These are phyloP conservation scores for Daldinia concentrica DNA, from an alignment of 495 filamentous ascomycete species.

Conservation along the genomic window DNA sequence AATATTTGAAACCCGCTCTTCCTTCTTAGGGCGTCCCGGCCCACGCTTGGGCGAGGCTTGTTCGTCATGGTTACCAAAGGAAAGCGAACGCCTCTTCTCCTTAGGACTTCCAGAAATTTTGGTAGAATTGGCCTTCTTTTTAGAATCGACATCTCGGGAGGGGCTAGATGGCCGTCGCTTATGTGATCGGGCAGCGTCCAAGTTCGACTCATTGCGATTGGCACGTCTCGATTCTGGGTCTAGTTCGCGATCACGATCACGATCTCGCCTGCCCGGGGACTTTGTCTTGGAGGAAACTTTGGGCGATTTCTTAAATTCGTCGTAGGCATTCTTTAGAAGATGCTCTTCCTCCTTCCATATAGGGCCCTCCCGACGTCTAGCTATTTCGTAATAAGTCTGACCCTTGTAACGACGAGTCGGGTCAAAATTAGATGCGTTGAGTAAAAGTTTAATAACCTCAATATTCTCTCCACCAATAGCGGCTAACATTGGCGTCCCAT, in stretches of 20 bases:
- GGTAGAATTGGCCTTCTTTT: conserved; percentile 47
- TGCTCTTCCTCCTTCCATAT: conserved; percentile 89
- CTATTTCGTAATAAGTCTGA: conserved; percentile 84
- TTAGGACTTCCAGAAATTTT: conserved; percentile 54
- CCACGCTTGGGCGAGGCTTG: conserved; percentile 58
- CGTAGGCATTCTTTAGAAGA: conserved; percentile 81
- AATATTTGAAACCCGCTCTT: conserved; percentile 55
- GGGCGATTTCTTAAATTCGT: conserved; percentile 65
- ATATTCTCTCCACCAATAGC: conserved; percentile 92
- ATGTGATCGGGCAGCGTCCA: conserved; percentile 50
- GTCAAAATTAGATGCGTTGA: conserved; percentile 80
- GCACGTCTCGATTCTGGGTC: conserved; percentile 62
- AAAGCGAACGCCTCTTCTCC: conserved; percentile 54
- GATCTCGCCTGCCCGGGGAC: conserved; percentile 63
- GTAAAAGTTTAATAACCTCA: conserved; percentile 79
- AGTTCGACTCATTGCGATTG: conserved; percentile 58
- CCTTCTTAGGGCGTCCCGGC: conserved; percentile 59
- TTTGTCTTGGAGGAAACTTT: conserved; percentile 52
- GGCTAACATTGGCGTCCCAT: conserved; percentile 90
- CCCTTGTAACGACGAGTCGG: conserved; percentile 76
- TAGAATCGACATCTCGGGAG: conserved; percentile 51
- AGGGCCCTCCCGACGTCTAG: conserved; percentile 80
- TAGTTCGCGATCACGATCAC: conserved; percentile 66
- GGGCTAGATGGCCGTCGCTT: conserved; percentile 62
- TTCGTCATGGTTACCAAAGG: conserved; percentile 52